Evolutionary conservation across 768 basidiomycete genomes (phyloP).

Genomic region (Myochromella boudieri): DNA sequence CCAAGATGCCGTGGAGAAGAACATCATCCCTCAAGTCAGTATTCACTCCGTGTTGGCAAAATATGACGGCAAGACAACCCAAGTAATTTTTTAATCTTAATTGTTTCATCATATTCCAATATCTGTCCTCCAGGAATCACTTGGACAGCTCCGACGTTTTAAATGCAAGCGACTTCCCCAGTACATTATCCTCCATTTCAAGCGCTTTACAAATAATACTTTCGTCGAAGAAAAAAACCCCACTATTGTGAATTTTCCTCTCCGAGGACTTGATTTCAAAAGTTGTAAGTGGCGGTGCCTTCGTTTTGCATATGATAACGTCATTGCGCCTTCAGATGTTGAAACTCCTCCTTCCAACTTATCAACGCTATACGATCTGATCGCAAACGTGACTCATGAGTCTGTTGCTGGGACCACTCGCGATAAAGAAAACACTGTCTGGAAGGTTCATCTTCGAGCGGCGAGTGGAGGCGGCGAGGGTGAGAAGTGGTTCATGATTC

Average conservation of each 20-base stretch:
- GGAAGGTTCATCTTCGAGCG: slow-evolving; percentile 87
- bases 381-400: slow-evolving; percentile 94
- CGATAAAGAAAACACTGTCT: slow-evolving; percentile 87
- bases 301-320: slow-evolving; percentile 17
- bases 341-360: slow-evolving; percentile 62
- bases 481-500: slow-evolving; percentile 96
- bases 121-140: slow-evolving; percentile 63
- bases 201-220: slow-evolving; percentile 92
- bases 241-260: slow-evolving; percentile 96
- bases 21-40: slow-evolving; percentile 97
- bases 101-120: not conserved
- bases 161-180: slow-evolving; percentile 88
- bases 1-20: slow-evolving; percentile 94
- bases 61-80: slow-evolving; percentile 89
- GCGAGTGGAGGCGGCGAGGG: slow-evolving; percentile 74
- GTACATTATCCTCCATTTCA: slow-evolving; percentile 93
- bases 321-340: slow-evolving; percentile 56
- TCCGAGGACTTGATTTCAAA: slow-evolving; percentile 87
- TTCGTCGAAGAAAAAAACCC: slow-evolving; percentile 99
- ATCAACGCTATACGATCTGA: slow-evolving; percentile 84
- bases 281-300: slow-evolving; percentile 70
- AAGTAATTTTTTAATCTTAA: slow-evolving; percentile 47
- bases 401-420: slow-evolving; percentile 94
- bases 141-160: slow-evolving; percentile 82
- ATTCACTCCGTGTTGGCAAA: slow-evolving; percentile 89